Evolutionary conservation across 2,329 filamentous ascomycete species (phyloP).

Genomic region (Colletotrichum karsti): DNA sequence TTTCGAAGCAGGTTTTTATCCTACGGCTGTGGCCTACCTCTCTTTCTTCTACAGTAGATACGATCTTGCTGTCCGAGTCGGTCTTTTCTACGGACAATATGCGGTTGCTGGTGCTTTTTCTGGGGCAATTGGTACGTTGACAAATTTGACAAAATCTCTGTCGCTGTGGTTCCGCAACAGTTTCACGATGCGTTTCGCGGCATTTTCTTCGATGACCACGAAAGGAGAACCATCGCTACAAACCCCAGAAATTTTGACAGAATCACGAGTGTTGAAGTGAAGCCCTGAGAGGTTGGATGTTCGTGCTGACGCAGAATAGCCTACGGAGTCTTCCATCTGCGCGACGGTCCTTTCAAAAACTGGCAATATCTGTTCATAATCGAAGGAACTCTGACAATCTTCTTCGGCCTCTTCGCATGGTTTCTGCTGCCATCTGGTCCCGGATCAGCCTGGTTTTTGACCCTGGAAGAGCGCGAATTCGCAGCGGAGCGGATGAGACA

Average conservation of each 20-base stretch:
- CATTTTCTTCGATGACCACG: not conserved
- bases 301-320: conserved; percentile 30
- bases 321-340: conserved; percentile 49
- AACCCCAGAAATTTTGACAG: not conserved
- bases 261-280: not conserved
- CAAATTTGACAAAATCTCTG: not conserved
- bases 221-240: not conserved
- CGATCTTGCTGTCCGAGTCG: conserved; percentile 62
- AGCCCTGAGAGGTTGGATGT: no score
- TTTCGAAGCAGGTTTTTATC: conserved; percentile 63
- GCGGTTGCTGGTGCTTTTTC: conserved; percentile 64
- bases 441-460: conserved; percentile 47
- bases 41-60: conserved; percentile 66
- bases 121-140: conserved; percentile 50
- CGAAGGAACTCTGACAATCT: conserved; percentile 48
- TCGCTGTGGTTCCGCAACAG: not conserved
- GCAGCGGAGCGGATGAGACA: conserved; percentile 44
- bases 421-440: conserved; percentile 48
- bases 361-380: conserved; percentile 57
- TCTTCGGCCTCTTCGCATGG: conserved; percentile 45
- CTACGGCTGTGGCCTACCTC: conserved; percentile 65
- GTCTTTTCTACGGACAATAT: conserved; percentile 65
- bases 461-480: conserved; percentile 42
- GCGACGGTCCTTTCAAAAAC: conserved; percentile 38
- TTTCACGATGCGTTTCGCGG: not conserved